Conservation (phyloP, 2,329 filamentous ascomycete species). For the Venturia nashicola region DNA sequence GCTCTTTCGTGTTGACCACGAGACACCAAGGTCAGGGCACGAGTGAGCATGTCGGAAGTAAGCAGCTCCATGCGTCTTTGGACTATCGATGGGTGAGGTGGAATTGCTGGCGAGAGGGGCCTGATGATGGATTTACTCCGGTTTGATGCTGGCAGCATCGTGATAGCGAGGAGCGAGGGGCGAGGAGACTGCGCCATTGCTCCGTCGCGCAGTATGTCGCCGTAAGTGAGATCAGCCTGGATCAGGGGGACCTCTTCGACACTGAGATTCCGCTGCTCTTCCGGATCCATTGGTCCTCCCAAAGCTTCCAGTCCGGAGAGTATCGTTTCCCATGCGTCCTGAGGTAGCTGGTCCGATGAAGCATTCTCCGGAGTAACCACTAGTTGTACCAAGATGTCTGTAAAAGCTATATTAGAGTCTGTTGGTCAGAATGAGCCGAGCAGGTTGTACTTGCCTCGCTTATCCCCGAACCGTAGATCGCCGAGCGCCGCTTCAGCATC, state of each 20-base stretch:
- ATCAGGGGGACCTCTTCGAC: constrained; percentile 92
- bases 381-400: constrained; percentile 85
- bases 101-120: constrained; percentile 62
- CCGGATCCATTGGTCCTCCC: constrained; percentile 73
- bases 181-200: constrained; percentile 74
- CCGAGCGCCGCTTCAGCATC: constrained; percentile 89
- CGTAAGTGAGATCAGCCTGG: constrained; percentile 87
- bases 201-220: constrained; percentile 84
- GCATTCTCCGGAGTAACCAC: constrained; percentile 81
- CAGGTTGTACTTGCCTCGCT: constrained; percentile 40
- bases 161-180: constrained; percentile 85
- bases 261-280: constrained; percentile 70
- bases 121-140: constrained; percentile 45
- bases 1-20: constrained; percentile 88
- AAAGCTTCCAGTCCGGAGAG: constrained; percentile 91
- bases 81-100: constrained; percentile 87
- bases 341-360: constrained; percentile 70
- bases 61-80: constrained; percentile 95
- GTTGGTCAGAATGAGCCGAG: neutral
- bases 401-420: constrained; percentile 12
- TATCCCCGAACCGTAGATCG: constrained; percentile 90
- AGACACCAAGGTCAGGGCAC: constrained; percentile 80
- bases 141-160: constrained; percentile 69
- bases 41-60: constrained; percentile 93
- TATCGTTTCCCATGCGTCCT: constrained; percentile 95